Conservation (phyloP, 129 eudicot genomes). For the Kitagawia praeruptora region DNA sequence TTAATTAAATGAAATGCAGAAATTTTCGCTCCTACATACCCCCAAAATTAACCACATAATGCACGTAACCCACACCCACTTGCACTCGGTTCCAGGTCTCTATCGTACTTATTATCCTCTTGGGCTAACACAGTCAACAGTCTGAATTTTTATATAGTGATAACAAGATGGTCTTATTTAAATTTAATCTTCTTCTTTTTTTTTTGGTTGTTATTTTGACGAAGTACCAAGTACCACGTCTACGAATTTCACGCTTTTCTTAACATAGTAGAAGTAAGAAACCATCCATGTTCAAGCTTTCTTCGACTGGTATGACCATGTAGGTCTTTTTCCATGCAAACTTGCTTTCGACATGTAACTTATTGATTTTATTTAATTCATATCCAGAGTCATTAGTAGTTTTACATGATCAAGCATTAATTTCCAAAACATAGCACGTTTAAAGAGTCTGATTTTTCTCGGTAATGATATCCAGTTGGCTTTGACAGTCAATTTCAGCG, state of each 20-base stretch:
- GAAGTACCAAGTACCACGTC: neutral
- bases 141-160: neutral
- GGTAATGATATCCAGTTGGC: slow-evolving; percentile 96
- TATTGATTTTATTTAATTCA: neutral
- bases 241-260: neutral
- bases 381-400: neutral
- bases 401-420: neutral
- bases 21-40: neutral
- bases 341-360: neutral
- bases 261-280: neutral
- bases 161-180: neutral
- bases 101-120: neutral
- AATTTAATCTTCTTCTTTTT: neutral
- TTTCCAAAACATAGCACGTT: slow-evolving; percentile 11
- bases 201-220: neutral
- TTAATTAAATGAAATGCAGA: neutral
- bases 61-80: neutral
- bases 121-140: neutral
- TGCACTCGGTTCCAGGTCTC: neutral
- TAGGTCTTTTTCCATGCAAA: neutral
- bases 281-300: neutral
- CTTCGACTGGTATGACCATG: neutral
- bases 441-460: slow-evolving; percentile 49
- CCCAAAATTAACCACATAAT: neutral
- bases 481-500: slow-evolving; percentile 99